Percentiles rank a stretch among this genome's conserved stretches.
Conservation (phyloP, 495 filamentous ascomycete genomes). For the Jackrogersella multiformis region DNA sequence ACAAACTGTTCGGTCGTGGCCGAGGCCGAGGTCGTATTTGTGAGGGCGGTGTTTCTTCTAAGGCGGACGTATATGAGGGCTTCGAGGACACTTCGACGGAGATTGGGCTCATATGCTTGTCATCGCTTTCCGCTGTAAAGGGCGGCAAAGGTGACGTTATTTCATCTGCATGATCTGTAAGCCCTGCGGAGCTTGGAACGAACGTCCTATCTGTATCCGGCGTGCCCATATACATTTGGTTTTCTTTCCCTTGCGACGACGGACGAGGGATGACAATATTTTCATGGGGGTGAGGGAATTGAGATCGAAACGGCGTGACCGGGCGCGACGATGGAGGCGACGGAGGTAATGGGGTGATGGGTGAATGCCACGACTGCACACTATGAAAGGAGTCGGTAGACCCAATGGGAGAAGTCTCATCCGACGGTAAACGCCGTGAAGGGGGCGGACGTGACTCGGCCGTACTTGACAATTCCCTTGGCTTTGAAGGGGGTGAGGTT, state of each 20-base stretch:
- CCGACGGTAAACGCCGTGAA: conserved; percentile 30
- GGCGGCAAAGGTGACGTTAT: conserved; percentile 16
- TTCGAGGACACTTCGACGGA: conserved; percentile 1
- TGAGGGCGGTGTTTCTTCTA: conserved; percentile 23
- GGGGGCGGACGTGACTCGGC: conserved; percentile 12
- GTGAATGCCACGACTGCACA: conserved; percentile 65
- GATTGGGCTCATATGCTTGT: conserved; percentile 5
- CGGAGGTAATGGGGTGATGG: conserved; percentile 55
- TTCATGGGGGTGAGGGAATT: conserved; percentile 48
- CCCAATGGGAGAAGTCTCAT: conserved; percentile 43
- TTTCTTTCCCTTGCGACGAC: conserved; percentile 47
- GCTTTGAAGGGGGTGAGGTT: conserved; percentile 46
- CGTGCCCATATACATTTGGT: conserved; percentile 55
- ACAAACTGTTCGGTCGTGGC: conserved; percentile 45
- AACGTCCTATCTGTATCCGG: conserved; percentile 43
- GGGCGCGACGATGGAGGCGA: conserved; percentile 58
- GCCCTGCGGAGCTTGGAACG: conserved; percentile 18
- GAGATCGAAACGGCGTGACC: conserved; percentile 47
- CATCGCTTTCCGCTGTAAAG: conserved; percentile 2
- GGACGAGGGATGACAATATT: conserved; percentile 43
- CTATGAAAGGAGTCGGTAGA: conserved; percentile 63
- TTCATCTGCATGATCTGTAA: conserved; percentile 20
- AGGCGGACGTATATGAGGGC: conserved; percentile 20
- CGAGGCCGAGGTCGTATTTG: conserved; percentile 37
- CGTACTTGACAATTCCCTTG: conserved; percentile 2